Percentiles rank a stretch among this genome's conserved stretches.
Conservation (phyloP, 768 basidiomycete species). For the Boletus barrowsii region DNA sequence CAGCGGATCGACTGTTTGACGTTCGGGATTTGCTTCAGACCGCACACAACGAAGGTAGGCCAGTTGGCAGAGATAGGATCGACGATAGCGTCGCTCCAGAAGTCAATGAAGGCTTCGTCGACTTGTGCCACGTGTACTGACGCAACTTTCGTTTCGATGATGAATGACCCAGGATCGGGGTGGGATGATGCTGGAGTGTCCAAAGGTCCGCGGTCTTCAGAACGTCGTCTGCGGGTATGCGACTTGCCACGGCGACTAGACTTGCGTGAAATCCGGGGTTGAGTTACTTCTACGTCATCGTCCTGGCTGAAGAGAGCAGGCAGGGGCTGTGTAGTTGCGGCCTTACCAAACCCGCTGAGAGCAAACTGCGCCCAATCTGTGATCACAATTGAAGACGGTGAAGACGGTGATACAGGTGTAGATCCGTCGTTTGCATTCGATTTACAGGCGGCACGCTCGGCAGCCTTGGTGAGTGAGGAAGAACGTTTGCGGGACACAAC, state of each 20-base stretch:
- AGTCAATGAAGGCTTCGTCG: conserved; percentile 82
- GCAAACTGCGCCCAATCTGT: conserved; percentile 72
- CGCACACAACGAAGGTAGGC: conserved; percentile 71
- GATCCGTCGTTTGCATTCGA: conserved; percentile 20
- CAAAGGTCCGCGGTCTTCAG: conserved; percentile 16
- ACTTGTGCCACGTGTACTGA: conserved; percentile 46
- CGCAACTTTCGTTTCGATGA: conserved; percentile 40
- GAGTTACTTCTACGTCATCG: conserved; percentile 60
- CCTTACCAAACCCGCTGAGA: conserved; percentile 54
- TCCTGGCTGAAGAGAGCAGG: conserved; percentile 59
- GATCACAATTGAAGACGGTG: conserved; percentile 28
- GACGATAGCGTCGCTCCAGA: conserved; percentile 72
- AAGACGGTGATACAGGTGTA: conserved; percentile 26
- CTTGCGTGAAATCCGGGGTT: conserved; percentile 35
- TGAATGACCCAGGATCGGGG: conserved; percentile 5
- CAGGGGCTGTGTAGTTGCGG: conserved; percentile 37
- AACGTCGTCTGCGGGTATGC: conserved; percentile 21
- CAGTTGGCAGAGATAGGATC: conserved; percentile 64
- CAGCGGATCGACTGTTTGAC: conserved; percentile 43
- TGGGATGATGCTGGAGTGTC: conserved; percentile 19
- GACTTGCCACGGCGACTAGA: conserved; percentile 33
- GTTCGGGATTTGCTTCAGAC: conserved; percentile 44
- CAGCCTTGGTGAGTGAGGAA: conserved; percentile 29
- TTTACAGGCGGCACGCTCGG: conserved; percentile 16
- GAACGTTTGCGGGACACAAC: conserved; percentile 32